Percentiles rank a stretch among this genome's conserved stretches.
Conservation (phyloP, 768 basidiomycete species). For the Naganishia antarctica region DNA sequence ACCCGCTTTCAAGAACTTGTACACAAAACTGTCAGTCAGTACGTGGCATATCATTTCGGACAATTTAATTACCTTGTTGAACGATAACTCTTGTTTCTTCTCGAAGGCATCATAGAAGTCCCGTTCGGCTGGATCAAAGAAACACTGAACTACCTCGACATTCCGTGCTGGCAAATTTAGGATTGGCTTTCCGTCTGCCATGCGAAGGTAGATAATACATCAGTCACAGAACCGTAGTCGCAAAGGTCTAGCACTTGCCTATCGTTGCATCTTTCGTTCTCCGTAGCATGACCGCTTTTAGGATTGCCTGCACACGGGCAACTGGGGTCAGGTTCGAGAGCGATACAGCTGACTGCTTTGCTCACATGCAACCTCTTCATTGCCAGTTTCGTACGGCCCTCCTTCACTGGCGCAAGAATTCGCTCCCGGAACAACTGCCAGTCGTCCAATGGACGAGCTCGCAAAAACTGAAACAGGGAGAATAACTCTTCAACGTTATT, state of each 20-base stretch:
- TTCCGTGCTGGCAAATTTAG: constrained; percentile 71
- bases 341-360: not conserved
- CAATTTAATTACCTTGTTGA: constrained; percentile 56
- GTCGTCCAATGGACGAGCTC: constrained; percentile 68
- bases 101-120: constrained; percentile 73
- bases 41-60: no score
- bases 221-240: not conserved
- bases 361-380: constrained; percentile 78
- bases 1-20: constrained; percentile 43
- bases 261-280: constrained; percentile 61
- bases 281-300: constrained; percentile 82
- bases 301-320: constrained; percentile 57
- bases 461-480: constrained; percentile 81
- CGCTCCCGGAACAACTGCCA: constrained; percentile 72
- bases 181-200: constrained; percentile 72
- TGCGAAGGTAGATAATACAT: not conserved
- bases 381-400: constrained; percentile 58
- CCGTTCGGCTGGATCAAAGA: constrained; percentile 70
- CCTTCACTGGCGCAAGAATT: constrained; percentile 75
- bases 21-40: constrained; percentile 47
- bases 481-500: constrained; percentile 87
- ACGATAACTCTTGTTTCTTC: constrained; percentile 53
- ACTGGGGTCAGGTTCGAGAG: not conserved
- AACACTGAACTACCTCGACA: constrained; percentile 67
- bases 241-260: constrained; percentile 29